These are phyloP conservation scores for Hypoxylon lienhwacheense DNA, from an alignment of 495 filamentous ascomycete genomes.

Conservation along the genomic window DNA sequence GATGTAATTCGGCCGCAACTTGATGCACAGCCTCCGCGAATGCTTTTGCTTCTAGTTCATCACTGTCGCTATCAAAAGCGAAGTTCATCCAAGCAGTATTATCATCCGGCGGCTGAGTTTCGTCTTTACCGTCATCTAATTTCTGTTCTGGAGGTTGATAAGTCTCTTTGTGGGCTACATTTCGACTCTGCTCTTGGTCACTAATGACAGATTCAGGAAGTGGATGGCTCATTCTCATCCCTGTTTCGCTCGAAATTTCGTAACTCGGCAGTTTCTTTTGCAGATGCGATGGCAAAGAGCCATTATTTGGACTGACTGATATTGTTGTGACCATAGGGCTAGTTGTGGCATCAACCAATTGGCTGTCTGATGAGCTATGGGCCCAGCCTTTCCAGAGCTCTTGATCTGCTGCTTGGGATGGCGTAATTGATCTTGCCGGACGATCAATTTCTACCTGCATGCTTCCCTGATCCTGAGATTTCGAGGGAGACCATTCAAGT, in stretches of 20 bases:
- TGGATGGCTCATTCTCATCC: background rate
- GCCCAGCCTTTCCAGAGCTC: conserved; percentile 25
- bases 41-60: conserved; percentile 38
- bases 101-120: conserved; percentile 18
- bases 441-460: conserved; percentile 34
- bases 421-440: conserved; percentile 14
- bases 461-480: conserved; percentile 30
- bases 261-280: conserved; percentile 24
- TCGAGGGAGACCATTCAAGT: conserved; percentile 27
- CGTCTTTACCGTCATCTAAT: background rate
- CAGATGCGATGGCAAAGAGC: conserved; percentile 30
- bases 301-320: conserved; percentile 6
- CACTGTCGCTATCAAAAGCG: conserved; percentile 41
- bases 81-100: conserved; percentile 47
- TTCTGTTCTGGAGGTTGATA: background rate
- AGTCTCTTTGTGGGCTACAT: background rate
- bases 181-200: background rate
- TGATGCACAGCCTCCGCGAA: conserved; percentile 44
- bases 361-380: conserved; percentile 6
- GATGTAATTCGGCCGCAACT: conserved; percentile 34
- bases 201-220: background rate
- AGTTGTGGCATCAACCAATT: background rate
- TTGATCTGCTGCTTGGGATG: conserved; percentile 30
- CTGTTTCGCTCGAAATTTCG: conserved; percentile 28
- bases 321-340: background rate